These are phyloP conservation scores for Naganishia friedmannii DNA, from an alignment of 768 basidiomycete genomes.

Conservation along the genomic window DNA sequence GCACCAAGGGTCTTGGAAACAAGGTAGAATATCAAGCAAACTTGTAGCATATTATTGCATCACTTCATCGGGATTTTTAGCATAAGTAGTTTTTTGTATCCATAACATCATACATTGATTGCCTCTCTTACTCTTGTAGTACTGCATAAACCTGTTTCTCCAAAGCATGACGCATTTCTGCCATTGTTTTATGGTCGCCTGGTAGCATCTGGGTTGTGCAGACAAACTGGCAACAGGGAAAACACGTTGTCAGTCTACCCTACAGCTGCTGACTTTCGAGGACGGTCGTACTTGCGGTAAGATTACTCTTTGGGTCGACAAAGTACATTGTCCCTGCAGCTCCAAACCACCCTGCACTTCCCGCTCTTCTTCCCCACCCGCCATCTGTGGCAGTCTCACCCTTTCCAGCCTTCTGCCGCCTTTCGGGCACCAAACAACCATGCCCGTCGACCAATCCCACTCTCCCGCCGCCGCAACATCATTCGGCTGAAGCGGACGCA, in stretches of 20 bases:
- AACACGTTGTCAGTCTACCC: background rate
- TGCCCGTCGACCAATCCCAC: constrained; percentile 41
- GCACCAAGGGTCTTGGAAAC: background rate
- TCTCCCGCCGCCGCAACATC: constrained; percentile 32
- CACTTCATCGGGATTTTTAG: background rate
- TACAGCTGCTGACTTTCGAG: background rate
- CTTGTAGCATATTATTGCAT: constrained; percentile 19
- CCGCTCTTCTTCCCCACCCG: constrained; percentile 35
- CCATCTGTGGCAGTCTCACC: constrained; percentile 14
- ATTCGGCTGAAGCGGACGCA: constrained; percentile 16
- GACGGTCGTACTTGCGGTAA: constrained; percentile 37
- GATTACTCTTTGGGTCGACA: constrained; percentile 37
- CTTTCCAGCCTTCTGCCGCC: constrained; percentile 23
- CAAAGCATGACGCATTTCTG: background rate
- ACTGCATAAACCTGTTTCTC: constrained; percentile 31
- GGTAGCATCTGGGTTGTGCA: constrained; percentile 39
- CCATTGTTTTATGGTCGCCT: background rate
- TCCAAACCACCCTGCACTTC: constrained; percentile 42
- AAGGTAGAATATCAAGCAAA: background rate
- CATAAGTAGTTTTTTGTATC: constrained; percentile 9
- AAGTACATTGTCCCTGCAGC: constrained; percentile 41
- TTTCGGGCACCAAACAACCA: constrained; percentile 35
- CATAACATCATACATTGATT: constrained; percentile 1
- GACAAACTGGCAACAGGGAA: constrained; percentile 30
- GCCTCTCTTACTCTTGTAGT: constrained; percentile 12